phyloP scores from a whole-genome alignment of 2,329 filamentous ascomycete species.

The Cadophora sp. region DNA sequence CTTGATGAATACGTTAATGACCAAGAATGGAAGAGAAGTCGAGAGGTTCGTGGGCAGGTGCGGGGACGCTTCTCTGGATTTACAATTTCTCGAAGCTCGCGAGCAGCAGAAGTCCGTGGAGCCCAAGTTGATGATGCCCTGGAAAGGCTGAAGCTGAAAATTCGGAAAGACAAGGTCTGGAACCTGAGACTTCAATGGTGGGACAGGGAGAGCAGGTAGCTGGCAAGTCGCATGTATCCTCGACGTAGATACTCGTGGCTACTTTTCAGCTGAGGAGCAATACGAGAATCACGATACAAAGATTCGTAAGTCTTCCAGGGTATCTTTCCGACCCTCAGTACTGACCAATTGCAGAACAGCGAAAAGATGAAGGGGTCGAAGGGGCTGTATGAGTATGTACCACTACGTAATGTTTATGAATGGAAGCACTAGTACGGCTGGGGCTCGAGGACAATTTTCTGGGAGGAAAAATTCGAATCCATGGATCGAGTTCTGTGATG shows the following conservation, averaged over 20 bases:
- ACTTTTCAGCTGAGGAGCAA: neutral
- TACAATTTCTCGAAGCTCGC: neutral
- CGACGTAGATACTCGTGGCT: too few species aligned
- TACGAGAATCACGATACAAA: neutral
- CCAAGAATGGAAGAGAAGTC: neutral
- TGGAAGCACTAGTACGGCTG: too few species aligned
- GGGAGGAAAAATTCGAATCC: too few species aligned
- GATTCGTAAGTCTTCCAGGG: neutral
- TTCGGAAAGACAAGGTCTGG: slow-evolving; percentile 4
- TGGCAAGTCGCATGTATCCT: neutral
- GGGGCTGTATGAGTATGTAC: too few species aligned
- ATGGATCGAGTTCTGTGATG: too few species aligned
- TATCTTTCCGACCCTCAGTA: too few species aligned
- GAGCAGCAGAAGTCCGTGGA: neutral
- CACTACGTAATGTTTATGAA: too few species aligned
- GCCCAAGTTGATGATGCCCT: neutral
- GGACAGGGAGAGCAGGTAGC: neutral
- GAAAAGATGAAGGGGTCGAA: too few species aligned
- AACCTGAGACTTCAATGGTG: neutral
- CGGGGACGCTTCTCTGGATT: neutral
- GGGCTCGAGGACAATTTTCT: neutral
- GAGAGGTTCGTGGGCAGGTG: neutral
- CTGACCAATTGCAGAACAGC: too few species aligned
- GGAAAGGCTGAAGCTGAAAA: neutral
- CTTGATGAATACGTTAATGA: neutral